Base-by-base conservation (phyloP, 805 yeast genomes). In the Cyberlindnera veronae region DNA sequence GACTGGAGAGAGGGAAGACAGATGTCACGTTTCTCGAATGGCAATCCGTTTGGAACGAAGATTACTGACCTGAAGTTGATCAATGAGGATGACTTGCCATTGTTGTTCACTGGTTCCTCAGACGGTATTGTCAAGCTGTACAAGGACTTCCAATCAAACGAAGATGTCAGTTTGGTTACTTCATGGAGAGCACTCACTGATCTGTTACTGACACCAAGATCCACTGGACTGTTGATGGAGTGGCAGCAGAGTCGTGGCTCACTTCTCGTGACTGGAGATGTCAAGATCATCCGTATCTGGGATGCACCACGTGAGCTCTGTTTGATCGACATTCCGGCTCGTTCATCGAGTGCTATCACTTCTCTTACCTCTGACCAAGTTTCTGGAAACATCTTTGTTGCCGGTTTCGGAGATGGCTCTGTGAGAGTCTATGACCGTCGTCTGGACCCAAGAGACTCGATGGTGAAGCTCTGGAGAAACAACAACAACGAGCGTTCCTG, bases 171-270 rank as follows among this genome's bases (percentile, higher is more conserved):
- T 50, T 62, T 87, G 38, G 78, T 89, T 3, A 76, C 95, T 0
- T 77, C 96, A 1, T 93, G 98, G 97, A 75, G 96, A 59, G 96
- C 95, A 0, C 69, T 93, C 42, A 84, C 95, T 0, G 96, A 90
- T 59, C 70, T 91, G 55, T 64, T 88, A 14, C 69, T 88, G 19
- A 82, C 95, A 0, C 85, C 91, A 19, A 74, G 86, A 53, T 81
- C 89, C 20, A 78, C 87, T 13, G 96, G 96, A 4, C 66, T 91
- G 38, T 74, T 88, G 15, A 79, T 90, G 10, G 98, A 93, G 51
- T 93, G 99, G 99, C 98, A 91, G 61, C 99, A 93, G 57, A 83
- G 93, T 32, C 69, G 96, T 45, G 99, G 99, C 0, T 78, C 95
- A 1, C 67, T 93, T 28, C 67, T 91, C 39, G 96, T 86, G 1